Percentiles rank a stretch among this genome's conserved stretches.
These are phyloP conservation scores for Guadua angustifolia DNA, from an alignment of 176 grass and related monocot genomes.

Conservation along the genomic window DNA sequence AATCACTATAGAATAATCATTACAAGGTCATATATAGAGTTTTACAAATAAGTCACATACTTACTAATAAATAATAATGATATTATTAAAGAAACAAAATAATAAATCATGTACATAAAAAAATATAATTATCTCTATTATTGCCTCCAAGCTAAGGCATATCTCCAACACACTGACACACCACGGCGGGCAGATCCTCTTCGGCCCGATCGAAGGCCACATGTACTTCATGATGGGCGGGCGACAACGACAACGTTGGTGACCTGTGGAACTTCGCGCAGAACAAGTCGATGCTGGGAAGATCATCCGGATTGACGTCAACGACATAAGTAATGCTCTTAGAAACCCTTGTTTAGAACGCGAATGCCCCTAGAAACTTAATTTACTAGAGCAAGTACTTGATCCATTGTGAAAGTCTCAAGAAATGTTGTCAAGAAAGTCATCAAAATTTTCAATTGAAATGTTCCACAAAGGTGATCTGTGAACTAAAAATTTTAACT, in stretches of 20 bases:
- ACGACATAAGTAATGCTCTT: slow-evolving; percentile 62
- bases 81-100: no score
- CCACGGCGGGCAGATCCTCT: slow-evolving; percentile 82
- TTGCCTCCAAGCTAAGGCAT: no score
- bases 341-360: neutral
- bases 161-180: no score
- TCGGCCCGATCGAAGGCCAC: slow-evolving; percentile 70
- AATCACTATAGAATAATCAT: no score
- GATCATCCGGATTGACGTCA: slow-evolving; percentile 68
- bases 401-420: neutral
- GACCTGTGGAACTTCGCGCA: slow-evolving; percentile 98
- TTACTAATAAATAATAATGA: no score
- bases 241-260: slow-evolving; percentile 65
- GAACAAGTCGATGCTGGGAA: slow-evolving; percentile 87
- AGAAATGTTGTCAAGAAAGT: neutral
- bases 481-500: neutral
- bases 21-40: no score
- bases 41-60: no score
- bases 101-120: no score
- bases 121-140: no score
- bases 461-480: neutral
- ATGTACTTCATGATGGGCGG: slow-evolving; percentile 97
- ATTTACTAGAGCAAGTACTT: neutral
- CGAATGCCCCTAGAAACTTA: neutral
- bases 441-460: neutral